Evolutionary conservation across 495 filamentous ascomycete species (phyloP), one percentile per base, ranked within the genome.

Genomic region (Margaritispora aquatica): DNA sequence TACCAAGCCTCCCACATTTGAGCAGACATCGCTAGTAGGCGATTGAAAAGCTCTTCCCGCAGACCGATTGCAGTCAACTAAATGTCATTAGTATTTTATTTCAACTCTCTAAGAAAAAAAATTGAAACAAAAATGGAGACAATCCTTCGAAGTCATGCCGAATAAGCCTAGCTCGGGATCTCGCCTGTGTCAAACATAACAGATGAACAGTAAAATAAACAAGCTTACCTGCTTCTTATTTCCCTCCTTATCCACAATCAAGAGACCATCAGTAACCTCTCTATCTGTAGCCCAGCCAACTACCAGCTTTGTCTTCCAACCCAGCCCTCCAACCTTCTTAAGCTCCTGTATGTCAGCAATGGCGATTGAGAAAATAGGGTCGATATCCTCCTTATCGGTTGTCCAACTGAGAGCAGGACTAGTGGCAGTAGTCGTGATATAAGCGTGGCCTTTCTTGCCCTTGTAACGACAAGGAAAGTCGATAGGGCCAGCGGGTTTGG

Each of bases 1-100:
- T 67, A 96, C 80, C 84, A 89, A 63, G 81, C 82, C 76, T 92
- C 88, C 91, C 90, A 96, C 74, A 89, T 89, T 80, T 96, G 90
- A 47, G 80, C 83, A 26, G 88, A 89, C 65, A 96, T 88, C 1
- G 89, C 86, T 54, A 94, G 71, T 59, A 96, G 64, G 21, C 92
- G 81, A 74, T 96, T 95, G 66, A 96, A 95, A 55, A 96, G 66
- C 74, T 94, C 87, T 68, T 96, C 88, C 51, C 92, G 68, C 69
- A 87, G 68, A 62, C 79, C 80, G 70, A 93, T 78, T 2, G 90
- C 90, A 19, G 87, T 96, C 1, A 96, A 55, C 56, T n/a, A n/a
- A n/a, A n/a, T n/a, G n/a, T n/a, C n/a, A n/a, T n/a, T n/a, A n/a
- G n/a, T n/a, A n/a, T n/a, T n/a, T n/a, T n/a, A n/a, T n/a, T n/a